Base-by-base conservation (phyloP, 805 yeast genomes). In the Saturnispora ahearnii region DNA sequence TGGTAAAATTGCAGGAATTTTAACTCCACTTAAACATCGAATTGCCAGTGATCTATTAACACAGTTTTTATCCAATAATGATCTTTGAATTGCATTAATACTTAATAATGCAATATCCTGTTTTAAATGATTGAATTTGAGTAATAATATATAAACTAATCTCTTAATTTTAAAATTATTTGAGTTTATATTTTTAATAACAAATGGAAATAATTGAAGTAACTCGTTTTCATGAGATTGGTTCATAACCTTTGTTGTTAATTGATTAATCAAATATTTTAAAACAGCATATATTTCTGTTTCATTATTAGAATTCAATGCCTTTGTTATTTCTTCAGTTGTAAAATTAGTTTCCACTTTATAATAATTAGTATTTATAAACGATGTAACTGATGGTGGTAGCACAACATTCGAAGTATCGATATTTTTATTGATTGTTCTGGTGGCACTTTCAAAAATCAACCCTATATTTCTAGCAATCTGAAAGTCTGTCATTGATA, bases 51-150 rank as follows among this genome's bases (percentile, higher is more conserved):
- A 77, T 54, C 98, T 71, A 15, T 75, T 70, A 10, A 78, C 73
- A 2, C 95, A 84, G 53, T 75, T 76, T 55, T 79, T 79, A 57
- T 88, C 96, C 9, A 75, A 71, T 29, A 91, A 67, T 1, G 87
- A 74, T 65, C 86, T 88, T 64, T 93, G 99, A 45, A 93, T 85
- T 1, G 97, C 86, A 64, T 93, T 93, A 55, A 93, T 86, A 1
- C 96, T 81, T 43, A 93, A 71, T 21, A 93, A 73, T 2, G 98
- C 93, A n/a, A 87, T 76, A 62, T 90, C 96, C 9, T 93, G 96
- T 57, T 87, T 90, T 49, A 72, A 65, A 54, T 87, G 95, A 24
- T 96, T 93, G 62, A 79, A 88, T 50, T 85, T 73, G 41, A 82
- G 69, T 45, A 93, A 67, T 57, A 87, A 87, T 1, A 84, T 72